Evolutionary conservation across 2,329 filamentous ascomycete species (phyloP).

Genomic region (Pyrenophora teres): DNA sequence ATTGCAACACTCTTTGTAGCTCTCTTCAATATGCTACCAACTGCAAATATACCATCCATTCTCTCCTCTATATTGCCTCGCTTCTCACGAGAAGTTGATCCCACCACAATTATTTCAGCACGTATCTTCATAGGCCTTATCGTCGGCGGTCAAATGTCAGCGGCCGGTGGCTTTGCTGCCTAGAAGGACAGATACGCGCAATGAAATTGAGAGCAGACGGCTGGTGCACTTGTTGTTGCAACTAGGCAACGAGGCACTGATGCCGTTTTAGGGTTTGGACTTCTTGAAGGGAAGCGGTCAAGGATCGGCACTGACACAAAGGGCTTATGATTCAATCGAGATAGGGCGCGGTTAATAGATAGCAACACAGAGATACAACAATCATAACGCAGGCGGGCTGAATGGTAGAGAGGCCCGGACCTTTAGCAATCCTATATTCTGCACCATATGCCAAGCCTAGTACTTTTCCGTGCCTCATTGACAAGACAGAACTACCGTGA

Average conservation of each 20-base stretch:
- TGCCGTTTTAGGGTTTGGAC: constrained; percentile 29
- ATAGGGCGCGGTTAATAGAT: too few species aligned
- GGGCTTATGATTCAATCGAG: not conserved
- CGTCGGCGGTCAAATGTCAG: constrained; percentile 29
- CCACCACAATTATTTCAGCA: constrained; percentile 30
- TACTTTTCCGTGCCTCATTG: constrained; percentile 5
- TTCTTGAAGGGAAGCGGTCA: constrained; percentile 18
- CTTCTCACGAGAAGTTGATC: constrained; percentile 26
- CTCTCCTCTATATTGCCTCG: constrained; percentile 28
- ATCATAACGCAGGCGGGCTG: too few species aligned
- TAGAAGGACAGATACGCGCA: constrained; percentile 31
- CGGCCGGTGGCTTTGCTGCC: constrained; percentile 17
- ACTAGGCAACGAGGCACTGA: constrained; percentile 25
- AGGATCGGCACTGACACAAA: constrained; percentile 27
- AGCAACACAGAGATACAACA: too few species aligned
- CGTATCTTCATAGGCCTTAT: constrained; percentile 31
- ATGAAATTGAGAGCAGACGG: constrained; percentile 31
- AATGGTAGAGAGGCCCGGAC: too few species aligned
- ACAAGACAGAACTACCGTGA: constrained; percentile 3
- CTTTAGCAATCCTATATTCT: not conserved
- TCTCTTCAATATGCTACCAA: constrained; percentile 33
- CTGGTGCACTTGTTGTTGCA: constrained; percentile 31
- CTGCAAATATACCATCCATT: constrained; percentile 28
- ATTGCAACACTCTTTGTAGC: constrained; percentile 34
- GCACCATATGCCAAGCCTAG: not conserved